Base-by-base conservation (phyloP, 1,284 basidiomycete genomes). In the Fistulinella staudtii region DNA sequence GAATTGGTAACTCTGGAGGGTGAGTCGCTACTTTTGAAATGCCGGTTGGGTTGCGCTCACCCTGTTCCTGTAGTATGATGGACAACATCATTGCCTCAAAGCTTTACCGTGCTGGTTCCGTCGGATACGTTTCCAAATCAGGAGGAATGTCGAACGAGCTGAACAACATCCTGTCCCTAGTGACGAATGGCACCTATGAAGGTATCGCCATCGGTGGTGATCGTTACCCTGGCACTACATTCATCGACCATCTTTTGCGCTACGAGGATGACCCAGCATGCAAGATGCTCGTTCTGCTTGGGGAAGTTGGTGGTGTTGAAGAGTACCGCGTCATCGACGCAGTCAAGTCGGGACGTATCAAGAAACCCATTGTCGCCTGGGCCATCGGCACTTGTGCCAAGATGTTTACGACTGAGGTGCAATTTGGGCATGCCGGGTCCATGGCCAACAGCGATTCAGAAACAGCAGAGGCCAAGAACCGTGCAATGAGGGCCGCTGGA, bases 71-170 rank as follows among this genome's bases (percentile, higher is more conserved):
- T 55, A 84, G 89, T 66, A 98, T 98, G 95, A 98, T 98, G 93
- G 96, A 99, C 78, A 99, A 98, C 78, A 95, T 98, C 73, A 93
- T 98, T 61, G 75, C 94, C 13, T 97, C 93, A 54, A 99, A 98
- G 79, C 89, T 99, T 53, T 99, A 98, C 83, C 92, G 94, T 62
- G 75, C 94, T 36, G 96, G 95, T 50, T 94, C 93, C 18, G 91
- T 99, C 60, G 95, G 93, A 64, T 98, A 98, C 72, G 95, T 99
- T 66, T 97, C 93, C 72, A 99, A 99, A 77, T 98, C 95, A 11
- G 95, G 95, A 57, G 95, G 96, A 69, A 99, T 99, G 96, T 99
- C 95, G 58, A 99, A 99, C 77, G 96, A 99, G 74, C 78, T 99
- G 59, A 98, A 99, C 89, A 99, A 98, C 79, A 99, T 99, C 66